These are phyloP conservation scores for Aquilaria sinensis DNA, from an alignment of 345 rosid genomes.

Conservation along the genomic window DNA sequence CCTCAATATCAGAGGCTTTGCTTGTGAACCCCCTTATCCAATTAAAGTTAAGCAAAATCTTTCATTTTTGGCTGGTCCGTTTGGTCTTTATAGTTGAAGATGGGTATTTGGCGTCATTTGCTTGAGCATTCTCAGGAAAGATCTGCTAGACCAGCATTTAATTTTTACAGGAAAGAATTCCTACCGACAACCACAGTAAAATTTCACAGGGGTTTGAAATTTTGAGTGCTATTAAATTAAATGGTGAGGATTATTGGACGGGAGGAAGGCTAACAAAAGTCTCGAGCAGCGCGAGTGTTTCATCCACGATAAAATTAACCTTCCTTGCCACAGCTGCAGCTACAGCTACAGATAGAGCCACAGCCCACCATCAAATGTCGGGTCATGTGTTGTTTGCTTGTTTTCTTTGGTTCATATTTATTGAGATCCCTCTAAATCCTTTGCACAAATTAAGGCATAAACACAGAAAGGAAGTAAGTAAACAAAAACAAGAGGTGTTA, in stretches of 20 bases:
- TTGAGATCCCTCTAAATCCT: constrained; percentile 5
- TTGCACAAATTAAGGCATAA: too few relatives aligned
- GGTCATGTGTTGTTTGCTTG: constrained; percentile 19
- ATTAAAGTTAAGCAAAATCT: constrained; percentile 15
- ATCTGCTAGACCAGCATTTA: too few relatives aligned
- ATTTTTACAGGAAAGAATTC: too few relatives aligned
- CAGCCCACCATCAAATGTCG: constrained; percentile 43
- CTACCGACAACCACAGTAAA: too few relatives aligned
- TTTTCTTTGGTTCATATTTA: too few relatives aligned
- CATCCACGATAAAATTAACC: constrained; percentile 14
- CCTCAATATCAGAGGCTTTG: constrained; percentile 15
- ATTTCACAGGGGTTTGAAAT: too few relatives aligned
- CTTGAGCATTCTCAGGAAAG: too few relatives aligned
- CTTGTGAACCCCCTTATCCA: constrained; percentile 12
- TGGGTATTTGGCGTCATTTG: constrained; percentile 15
- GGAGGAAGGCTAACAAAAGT: constrained; percentile 1
- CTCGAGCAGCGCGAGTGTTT: constrained; percentile 36
- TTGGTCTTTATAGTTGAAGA: constrained; percentile 4
- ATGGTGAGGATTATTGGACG: too few relatives aligned
- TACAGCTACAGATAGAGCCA: too few relatives aligned
- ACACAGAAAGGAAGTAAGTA: too few relatives aligned
- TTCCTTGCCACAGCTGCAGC: constrained; percentile 6
- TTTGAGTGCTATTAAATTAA: too few relatives aligned
- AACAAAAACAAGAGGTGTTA: too few relatives aligned
- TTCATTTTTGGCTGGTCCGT: constrained; percentile 32